Conservation (phyloP, 257 asterid species). For the Ajuga chamaepitys region DNA sequence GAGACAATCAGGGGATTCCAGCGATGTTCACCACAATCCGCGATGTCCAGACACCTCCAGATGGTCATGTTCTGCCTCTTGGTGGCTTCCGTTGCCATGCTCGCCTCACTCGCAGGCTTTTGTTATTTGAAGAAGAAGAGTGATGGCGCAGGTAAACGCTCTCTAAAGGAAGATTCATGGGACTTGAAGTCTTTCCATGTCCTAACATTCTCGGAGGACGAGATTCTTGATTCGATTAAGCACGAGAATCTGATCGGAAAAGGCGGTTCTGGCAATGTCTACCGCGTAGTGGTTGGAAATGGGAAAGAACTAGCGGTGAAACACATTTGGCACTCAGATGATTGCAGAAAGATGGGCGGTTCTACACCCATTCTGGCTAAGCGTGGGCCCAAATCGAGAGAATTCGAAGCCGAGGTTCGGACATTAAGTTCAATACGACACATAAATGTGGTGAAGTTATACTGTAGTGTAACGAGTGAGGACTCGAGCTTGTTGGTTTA, state of each 20-base stretch:
- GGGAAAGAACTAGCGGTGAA: constrained; percentile 62
- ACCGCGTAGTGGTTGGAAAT: constrained; percentile 32
- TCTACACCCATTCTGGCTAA: constrained; percentile 42
- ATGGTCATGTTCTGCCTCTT: constrained; percentile 31
- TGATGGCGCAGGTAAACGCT: constrained; percentile 19
- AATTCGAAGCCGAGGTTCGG: constrained; percentile 76
- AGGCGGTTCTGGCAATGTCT: constrained; percentile 87
- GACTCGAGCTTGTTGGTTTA: constrained; percentile 85
- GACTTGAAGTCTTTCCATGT: constrained; percentile 62
- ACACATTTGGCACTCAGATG: constrained; percentile 54
- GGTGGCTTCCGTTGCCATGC: constrained; percentile 25
- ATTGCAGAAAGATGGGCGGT: constrained; percentile 14
- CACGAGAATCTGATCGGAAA: constrained; percentile 67
- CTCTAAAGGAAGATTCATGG: constrained; percentile 67
- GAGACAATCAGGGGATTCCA: constrained; percentile 36
- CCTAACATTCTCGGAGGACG: constrained; percentile 59
- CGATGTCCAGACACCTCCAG: constrained; percentile 22
- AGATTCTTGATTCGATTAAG: constrained; percentile 65
- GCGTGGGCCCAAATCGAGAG: constrained; percentile 27
- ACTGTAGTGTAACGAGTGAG: constrained; percentile 75
- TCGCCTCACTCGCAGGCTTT: constrained; percentile 27
- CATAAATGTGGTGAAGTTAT: constrained; percentile 77
- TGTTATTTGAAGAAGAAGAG: constrained; percentile 33
- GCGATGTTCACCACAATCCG: constrained; percentile 31
- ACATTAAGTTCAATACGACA: constrained; percentile 80